These are phyloP conservation scores for Castanea crenata DNA, from an alignment of 306 rosid genomes.

Conservation along the genomic window DNA sequence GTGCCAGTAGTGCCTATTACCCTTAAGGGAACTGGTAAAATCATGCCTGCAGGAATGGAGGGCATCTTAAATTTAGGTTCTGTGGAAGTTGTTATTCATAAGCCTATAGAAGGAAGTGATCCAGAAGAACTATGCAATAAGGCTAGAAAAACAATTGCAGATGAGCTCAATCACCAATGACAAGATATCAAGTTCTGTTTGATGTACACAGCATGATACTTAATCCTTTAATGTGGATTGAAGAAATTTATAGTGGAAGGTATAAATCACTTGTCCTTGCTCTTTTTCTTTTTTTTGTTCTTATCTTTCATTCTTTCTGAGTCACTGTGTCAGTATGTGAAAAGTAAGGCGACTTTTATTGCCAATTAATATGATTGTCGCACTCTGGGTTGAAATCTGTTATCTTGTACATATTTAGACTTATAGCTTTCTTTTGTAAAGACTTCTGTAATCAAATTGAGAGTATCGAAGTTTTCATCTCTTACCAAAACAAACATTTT, in stretches of 20 bases:
- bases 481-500: too few species aligned
- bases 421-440: background rate
- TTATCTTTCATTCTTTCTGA: background rate
- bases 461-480: background rate
- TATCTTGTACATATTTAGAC: background rate
- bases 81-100: constrained; percentile 77
- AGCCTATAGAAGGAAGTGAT: constrained; percentile 63
- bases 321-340: background rate
- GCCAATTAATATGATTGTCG: background rate
- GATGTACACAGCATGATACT: constrained; percentile 22
- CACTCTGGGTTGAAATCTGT: background rate
- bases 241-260: constrained; percentile 1
- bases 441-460: background rate
- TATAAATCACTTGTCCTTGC: background rate
- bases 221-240: background rate
- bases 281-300: background rate
- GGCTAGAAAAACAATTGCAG: constrained; percentile 65
- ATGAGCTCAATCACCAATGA: constrained; percentile 42
- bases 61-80: constrained; percentile 61
- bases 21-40: constrained; percentile 80
- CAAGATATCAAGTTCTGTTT: constrained; percentile 28
- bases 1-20: constrained; percentile 89
- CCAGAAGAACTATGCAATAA: constrained; percentile 54
- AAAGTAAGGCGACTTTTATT: background rate
- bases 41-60: constrained; percentile 94